Evolutionary conservation across 2,329 filamentous ascomycete species (phyloP), one percentile per base, ranked within the genome.

Genomic region (Neurospora crassa): DNA sequence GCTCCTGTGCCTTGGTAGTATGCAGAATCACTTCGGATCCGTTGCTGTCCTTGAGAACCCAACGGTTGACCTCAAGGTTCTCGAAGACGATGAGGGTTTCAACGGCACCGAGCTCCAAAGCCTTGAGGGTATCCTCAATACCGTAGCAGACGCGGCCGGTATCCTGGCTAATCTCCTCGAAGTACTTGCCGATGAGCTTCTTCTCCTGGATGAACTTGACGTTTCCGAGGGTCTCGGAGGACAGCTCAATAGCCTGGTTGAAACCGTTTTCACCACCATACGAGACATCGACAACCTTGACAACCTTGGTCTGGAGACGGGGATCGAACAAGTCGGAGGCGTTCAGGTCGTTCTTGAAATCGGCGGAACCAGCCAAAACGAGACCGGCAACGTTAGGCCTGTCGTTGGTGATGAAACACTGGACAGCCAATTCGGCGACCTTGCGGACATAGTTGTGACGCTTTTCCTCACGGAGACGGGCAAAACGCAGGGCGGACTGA

Each of bases 151-250:
- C 90, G 80, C 94, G 96, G 77, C 96, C 96, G 69, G 92, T 97
- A 80, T 99, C 96, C 83, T 97, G 94, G 81, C 93, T 97, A 79
- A 99, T 98, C 83, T 99, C 95, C 81, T 99, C 94, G 78, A 99
- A 99, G 87, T 99, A 99, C 81, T 92, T 94, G 81, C 95, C 95
- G 79, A 99, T 99, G 74, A 99, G 90, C 86, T 97, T 99, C 91
- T 99, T 99, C 88, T 99, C 96, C 84, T 99, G 96, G 81, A 99
- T 97, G 82, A 99, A 99, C 85, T 99, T 99, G 88, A 99, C 96
- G 80, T 98, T 99, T 83, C 94, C 92, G 68, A 99, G 88, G 8
- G 96, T 99, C 86, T 99, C 96, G 8, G 94, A 89, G 37, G 96
- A 91, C 78, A 99, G 83, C 80, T 99, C 96, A 75, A 99, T 99